Conservation (phyloP, 2,329 filamentous ascomycete genomes). For the Xylariomycetidae sp. region DNA sequence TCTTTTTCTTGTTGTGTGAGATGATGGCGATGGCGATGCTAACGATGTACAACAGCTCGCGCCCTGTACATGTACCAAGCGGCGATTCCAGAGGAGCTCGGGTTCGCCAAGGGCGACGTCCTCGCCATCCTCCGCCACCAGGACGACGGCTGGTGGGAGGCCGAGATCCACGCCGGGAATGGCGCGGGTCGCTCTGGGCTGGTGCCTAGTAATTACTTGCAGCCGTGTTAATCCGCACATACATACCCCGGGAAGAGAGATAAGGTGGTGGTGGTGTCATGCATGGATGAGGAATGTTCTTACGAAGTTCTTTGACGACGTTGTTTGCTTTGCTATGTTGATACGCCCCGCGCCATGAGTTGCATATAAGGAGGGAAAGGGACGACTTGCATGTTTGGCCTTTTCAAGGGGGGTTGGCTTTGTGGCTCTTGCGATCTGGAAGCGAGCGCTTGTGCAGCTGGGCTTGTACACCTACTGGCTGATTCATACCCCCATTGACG, state of each 20-base stretch:
- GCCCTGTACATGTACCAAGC: slow-evolving; percentile 92
- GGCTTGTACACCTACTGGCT: no score
- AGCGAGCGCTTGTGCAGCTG: slow-evolving; percentile 3
- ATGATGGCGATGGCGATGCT: slow-evolving; percentile 15
- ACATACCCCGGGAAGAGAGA: no score
- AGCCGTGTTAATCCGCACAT: slow-evolving; percentile 32
- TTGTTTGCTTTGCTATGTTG: neutral
- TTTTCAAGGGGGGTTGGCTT: slow-evolving; percentile 3
- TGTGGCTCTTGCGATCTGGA: slow-evolving; percentile 6
- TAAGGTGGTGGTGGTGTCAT: slow-evolving; percentile 1
- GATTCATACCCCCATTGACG: slow-evolving; percentile 2
- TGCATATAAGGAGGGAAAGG: slow-evolving; percentile 9
- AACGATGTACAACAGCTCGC: slow-evolving; percentile 54
- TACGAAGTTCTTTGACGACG: no score
- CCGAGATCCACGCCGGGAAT: slow-evolving; percentile 71
- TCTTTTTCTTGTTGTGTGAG: no score
- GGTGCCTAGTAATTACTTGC: slow-evolving; percentile 64
- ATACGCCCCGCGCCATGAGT: slow-evolving; percentile 5
- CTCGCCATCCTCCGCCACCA: slow-evolving; percentile 84
- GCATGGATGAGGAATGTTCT: no score
- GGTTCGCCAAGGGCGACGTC: slow-evolving; percentile 87
- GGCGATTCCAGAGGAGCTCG: slow-evolving; percentile 90
- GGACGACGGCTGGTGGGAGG: slow-evolving; percentile 99
- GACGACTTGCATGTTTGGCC: slow-evolving; percentile 2
- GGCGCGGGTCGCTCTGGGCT: slow-evolving; percentile 49